Evolutionary conservation across 2,329 filamentous ascomycete species (phyloP).

Genomic region (Penicillium sp.): DNA sequence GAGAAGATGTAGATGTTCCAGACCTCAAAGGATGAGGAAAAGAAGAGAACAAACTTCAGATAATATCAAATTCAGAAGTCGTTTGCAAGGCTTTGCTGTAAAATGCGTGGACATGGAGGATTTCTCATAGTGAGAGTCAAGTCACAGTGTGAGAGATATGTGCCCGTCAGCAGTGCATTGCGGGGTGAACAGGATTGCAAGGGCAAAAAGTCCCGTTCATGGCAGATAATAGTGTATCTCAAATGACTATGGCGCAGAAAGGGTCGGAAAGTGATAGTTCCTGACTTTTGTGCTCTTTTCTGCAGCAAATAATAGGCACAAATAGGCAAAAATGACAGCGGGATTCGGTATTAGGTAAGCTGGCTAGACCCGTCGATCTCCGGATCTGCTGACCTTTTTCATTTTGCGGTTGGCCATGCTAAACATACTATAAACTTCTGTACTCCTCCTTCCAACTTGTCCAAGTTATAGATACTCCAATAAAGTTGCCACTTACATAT

Average conservation of each 20-base stretch:
- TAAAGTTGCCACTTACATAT: neutral
- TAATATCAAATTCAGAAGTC: neutral
- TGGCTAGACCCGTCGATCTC: conserved; percentile 6
- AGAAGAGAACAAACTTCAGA: neutral
- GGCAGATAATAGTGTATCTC: neutral
- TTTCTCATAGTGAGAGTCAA: conserved; percentile 8
- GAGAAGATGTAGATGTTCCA: neutral
- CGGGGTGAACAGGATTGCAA: neutral
- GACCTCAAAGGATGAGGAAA: neutral
- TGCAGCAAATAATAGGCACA: conserved; percentile 6
- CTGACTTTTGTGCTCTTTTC: neutral
- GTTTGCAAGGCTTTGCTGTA: neutral
- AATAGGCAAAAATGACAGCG: conserved; percentile 4
- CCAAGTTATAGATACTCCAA: too few relatives aligned
- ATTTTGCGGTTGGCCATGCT: neutral
- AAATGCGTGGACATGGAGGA: neutral
- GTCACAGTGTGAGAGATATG: neutral
- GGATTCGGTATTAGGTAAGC: conserved; percentile 4
- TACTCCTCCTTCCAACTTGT: too few relatives aligned
- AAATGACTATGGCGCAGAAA: neutral
- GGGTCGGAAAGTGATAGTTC: neutral
- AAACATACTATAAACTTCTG: too few relatives aligned
- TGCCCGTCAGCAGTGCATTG: conserved; percentile 7
- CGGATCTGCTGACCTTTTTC: conserved; percentile 6
- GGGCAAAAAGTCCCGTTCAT: conserved; percentile 7